phyloP scores from a whole-genome alignment of 805 yeast species.

The Suhomyces prunicola region DNA sequence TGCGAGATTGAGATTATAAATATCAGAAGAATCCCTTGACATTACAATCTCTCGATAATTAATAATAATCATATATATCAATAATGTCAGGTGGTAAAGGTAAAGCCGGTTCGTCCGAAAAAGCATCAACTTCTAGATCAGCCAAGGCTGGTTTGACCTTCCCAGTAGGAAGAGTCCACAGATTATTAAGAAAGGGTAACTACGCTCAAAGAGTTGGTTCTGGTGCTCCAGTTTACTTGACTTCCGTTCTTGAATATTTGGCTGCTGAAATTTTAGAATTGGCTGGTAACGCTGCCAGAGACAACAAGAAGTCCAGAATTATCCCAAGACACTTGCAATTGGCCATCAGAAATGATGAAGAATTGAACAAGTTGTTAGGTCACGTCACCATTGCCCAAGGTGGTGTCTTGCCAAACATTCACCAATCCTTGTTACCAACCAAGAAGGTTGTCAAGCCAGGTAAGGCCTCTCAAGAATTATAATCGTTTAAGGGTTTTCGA shows the following conservation, averaged over 20 bases:
- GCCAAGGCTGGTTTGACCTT: constrained; percentile 49
- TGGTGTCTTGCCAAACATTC: constrained; percentile 53
- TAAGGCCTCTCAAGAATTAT: constrained; percentile 59
- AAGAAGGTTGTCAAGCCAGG: constrained; percentile 45
- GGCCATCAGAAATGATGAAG: constrained; percentile 53
- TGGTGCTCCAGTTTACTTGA: constrained; percentile 51
- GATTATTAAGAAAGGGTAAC: constrained; percentile 50
- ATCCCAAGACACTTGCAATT: constrained; percentile 52
- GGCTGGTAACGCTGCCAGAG: constrained; percentile 54
- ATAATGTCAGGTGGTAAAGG: constrained; percentile 24
- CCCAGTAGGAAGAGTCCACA: constrained; percentile 52
- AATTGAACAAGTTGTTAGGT: constrained; percentile 48
- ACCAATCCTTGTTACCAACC: constrained; percentile 52
- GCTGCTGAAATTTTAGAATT: constrained; percentile 50
- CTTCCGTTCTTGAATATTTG: constrained; percentile 49
- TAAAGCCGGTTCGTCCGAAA: constrained; percentile 46
- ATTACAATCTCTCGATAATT: not conserved
- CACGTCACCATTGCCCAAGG: constrained; percentile 64
- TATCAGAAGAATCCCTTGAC: constrained; percentile 1
- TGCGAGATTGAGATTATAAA: not conserved
- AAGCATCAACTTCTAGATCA: constrained; percentile 49
- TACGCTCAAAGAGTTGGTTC: constrained; percentile 52
- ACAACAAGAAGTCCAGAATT: constrained; percentile 85
- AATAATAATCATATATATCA: constrained; percentile 1
- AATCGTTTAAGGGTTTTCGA: constrained; percentile 17